These are phyloP conservation scores for Ceratobasidium sp. DNA, from an alignment of 1,284 basidiomycete genomes.

Conservation along the genomic window DNA sequence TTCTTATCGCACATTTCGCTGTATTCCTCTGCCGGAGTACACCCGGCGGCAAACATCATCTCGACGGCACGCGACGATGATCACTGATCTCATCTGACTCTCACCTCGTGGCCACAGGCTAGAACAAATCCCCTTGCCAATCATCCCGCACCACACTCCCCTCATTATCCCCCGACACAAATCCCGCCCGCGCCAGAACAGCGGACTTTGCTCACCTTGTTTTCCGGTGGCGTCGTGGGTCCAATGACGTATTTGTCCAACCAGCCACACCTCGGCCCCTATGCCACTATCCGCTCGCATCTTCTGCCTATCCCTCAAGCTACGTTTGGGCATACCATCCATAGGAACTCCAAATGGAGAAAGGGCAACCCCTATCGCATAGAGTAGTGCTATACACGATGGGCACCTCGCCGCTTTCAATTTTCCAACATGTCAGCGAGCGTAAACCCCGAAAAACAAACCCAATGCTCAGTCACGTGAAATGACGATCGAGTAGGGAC, in stretches of 20 bases:
- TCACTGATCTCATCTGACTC: conserved; percentile 31
- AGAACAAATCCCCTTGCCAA: conserved; percentile 18
- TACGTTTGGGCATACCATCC: background rate
- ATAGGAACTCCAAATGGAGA: background rate
- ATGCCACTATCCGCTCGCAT: background rate
- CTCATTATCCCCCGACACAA: too few species aligned
- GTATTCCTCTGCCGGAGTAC: background rate
- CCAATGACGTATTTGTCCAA: conserved; percentile 15
- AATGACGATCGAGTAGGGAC: conserved; percentile 13
- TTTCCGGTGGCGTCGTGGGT: conserved; percentile 5
- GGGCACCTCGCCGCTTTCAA: background rate
- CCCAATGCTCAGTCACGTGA: conserved; percentile 1
- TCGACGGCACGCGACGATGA: conserved; percentile 34
- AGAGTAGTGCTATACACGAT: background rate
- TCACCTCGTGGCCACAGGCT: conserved; percentile 29
- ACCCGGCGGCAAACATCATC: conserved; percentile 18
- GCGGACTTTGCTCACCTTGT: background rate
- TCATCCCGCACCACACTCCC: background rate
- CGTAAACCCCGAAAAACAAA: conserved; percentile 8
- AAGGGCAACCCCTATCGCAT: background rate
- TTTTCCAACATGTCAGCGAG: background rate
- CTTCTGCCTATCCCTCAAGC: too few species aligned
- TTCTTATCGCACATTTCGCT: conserved; percentile 13
- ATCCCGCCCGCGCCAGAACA: background rate
- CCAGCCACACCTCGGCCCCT: conserved; percentile 23